Evolutionary conservation across 495 filamentous ascomycete genomes (phyloP).

Genomic region (Lasiosphaeris hirsuta): DNA sequence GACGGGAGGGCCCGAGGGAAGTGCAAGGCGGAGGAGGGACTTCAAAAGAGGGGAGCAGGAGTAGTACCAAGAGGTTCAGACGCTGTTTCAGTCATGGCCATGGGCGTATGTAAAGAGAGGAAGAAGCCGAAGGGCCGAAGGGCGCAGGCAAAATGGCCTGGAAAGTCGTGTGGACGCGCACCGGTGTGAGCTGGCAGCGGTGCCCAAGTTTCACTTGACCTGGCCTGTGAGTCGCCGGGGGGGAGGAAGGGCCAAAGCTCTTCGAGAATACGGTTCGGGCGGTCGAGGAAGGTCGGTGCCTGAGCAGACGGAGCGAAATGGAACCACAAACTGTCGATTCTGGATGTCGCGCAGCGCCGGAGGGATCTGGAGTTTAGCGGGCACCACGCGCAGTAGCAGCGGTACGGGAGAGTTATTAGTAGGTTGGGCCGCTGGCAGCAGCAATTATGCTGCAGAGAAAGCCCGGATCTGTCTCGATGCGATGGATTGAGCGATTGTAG

Average conservation of each 20-base stretch:
- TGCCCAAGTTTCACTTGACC: background rate
- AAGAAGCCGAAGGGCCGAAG: background rate
- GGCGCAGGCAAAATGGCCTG: background rate
- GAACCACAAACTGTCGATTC: too few relatives aligned
- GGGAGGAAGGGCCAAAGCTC: constrained; percentile 3
- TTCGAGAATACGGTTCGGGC: background rate
- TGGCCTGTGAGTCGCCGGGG: background rate
- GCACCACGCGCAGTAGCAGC: background rate
- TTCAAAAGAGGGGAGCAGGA: constrained; percentile 14
- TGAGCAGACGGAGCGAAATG: background rate
- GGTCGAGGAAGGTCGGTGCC: background rate
- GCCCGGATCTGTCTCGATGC: background rate
- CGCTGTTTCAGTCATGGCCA: constrained; percentile 68
- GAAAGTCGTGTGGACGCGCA: background rate
- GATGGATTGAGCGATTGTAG: background rate
- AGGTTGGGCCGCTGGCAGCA: too few relatives aligned
- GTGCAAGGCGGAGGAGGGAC: background rate
- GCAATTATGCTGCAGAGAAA: background rate
- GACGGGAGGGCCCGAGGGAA: constrained; percentile 15
- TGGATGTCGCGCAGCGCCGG: constrained; percentile 1
- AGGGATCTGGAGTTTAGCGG: background rate
- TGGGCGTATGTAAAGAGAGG: constrained; percentile 27
- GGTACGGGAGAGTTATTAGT: background rate
- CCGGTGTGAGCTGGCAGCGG: background rate
- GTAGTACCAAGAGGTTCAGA: constrained; percentile 60